These are phyloP conservation scores for Petrea volubilis DNA, from an alignment of 257 asterid species.

Conservation along the genomic window DNA sequence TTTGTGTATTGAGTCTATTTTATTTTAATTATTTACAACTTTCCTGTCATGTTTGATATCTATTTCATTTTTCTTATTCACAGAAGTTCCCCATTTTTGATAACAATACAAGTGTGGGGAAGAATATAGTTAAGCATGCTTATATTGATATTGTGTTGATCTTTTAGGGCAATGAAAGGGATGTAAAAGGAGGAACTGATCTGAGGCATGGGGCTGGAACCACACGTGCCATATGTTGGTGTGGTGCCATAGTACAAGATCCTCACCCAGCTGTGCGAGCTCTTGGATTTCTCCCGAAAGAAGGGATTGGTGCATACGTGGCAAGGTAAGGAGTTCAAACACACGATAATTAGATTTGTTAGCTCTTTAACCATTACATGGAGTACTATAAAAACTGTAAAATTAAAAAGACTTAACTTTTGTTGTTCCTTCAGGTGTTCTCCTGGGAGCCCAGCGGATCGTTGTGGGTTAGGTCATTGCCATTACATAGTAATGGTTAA, in stretches of 20 bases:
- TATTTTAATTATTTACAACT: background rate
- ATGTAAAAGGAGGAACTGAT: constrained; percentile 86
- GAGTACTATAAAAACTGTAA: no score
- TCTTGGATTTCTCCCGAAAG: constrained; percentile 95
- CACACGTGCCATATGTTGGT: constrained; percentile 85
- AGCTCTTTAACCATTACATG: no score
- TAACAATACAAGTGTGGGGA: background rate
- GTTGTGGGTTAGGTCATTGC: no score
- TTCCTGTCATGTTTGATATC: background rate
- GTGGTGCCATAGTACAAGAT: constrained; percentile 93
- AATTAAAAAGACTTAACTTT: no score
- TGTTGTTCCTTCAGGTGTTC: no score
- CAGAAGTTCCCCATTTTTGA: no score
- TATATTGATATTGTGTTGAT: constrained; percentile 17
- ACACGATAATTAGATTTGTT: background rate
- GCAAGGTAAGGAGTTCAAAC: constrained; percentile 61
- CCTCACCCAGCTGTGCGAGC: constrained; percentile 97
- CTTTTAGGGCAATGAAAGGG: constrained; percentile 84
- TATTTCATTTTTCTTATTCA: no score
- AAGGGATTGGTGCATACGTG: constrained; percentile 97
- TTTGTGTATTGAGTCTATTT: constrained; percentile 20
- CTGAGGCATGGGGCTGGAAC: constrained; percentile 95
- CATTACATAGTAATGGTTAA: no score
- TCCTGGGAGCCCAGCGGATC: no score
- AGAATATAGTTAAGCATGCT: no score